phyloP scores from a whole-genome alignment of 169 alveolate species.

The Plasmodium relictum region DNA sequence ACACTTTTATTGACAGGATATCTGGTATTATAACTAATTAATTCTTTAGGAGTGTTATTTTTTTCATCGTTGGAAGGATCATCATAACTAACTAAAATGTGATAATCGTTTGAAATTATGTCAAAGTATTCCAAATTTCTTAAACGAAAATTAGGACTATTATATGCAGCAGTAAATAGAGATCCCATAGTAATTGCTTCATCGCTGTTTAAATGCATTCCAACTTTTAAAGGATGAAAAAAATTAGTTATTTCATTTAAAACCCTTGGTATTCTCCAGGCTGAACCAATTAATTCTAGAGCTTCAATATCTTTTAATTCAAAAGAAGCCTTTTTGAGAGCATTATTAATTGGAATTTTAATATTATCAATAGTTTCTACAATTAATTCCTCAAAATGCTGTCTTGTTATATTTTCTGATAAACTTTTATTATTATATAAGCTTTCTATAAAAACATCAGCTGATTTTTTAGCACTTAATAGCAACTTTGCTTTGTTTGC shows the following conservation, averaged over 20 bases:
- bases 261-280: constrained; percentile 86
- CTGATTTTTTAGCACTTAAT: constrained; percentile 71
- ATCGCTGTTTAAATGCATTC: constrained; percentile 87
- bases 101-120: constrained; percentile 78
- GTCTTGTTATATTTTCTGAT: constrained; percentile 74
- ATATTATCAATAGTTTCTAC: constrained; percentile 72
- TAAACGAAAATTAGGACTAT: constrained; percentile 82
- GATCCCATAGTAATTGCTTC: constrained; percentile 87
- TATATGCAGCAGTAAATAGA: constrained; percentile 84
- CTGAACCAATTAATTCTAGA: constrained; percentile 86
- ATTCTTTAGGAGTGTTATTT: constrained; percentile 30
- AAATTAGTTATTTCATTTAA: constrained; percentile 78
- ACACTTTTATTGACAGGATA: constrained; percentile 68
- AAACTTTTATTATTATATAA: constrained; percentile 71
- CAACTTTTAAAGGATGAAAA: constrained; percentile 82
- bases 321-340: constrained; percentile 79
- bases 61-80: constrained; percentile 27
- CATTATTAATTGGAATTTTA: constrained; percentile 78
- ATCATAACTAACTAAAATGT: constrained; percentile 28
- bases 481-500: constrained; percentile 73
- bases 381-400: constrained; percentile 79
- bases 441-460: constrained; percentile 75
- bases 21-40: constrained; percentile 40
- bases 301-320: constrained; percentile 82
- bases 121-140: constrained; percentile 78